Evolutionary conservation across 352 stramenopile genomes (phyloP).

Genomic region (Bremia lactucae): DNA sequence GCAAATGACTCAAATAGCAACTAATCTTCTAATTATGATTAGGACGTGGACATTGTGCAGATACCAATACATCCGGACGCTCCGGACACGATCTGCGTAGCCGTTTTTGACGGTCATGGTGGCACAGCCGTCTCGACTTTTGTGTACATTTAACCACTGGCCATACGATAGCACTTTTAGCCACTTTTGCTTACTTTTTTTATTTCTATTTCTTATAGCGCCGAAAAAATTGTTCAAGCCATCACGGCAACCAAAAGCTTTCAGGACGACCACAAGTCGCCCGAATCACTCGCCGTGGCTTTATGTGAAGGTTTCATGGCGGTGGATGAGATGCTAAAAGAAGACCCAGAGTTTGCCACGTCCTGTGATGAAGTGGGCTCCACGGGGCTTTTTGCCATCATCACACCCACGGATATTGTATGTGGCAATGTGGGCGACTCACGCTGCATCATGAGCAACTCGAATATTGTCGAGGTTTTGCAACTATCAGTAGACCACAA

Average conservation of each 20-base stretch:
- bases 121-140: constrained; percentile 52
- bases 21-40: constrained; percentile 1
- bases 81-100: constrained; percentile 54
- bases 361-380: constrained; percentile 75
- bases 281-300: constrained; percentile 60
- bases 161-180: too few species aligned
- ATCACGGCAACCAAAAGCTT: constrained; percentile 70
- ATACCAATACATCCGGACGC: constrained; percentile 48
- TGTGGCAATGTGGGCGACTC: constrained; percentile 81
- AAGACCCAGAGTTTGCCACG: constrained; percentile 48
- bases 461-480: constrained; percentile 52
- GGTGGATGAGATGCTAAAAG: constrained; percentile 61
- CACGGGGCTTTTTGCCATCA: constrained; percentile 68
- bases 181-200: too few species aligned
- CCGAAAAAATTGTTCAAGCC: constrained; percentile 48
- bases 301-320: constrained; percentile 67
- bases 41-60: constrained; percentile 70
- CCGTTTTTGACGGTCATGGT: constrained; percentile 79
- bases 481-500: constrained; percentile 84
- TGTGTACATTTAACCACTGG: constrained; percentile 25
- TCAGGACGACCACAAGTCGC: constrained; percentile 52
- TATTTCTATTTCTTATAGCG: constrained; percentile 28
- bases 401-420: constrained; percentile 74
- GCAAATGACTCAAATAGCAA: too few species aligned
- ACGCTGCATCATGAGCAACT: constrained; percentile 74